Evolutionary conservation across 768 basidiomycete species (phyloP), one percentile per base, ranked within the genome.

Genomic region (Lactarius sp.): DNA sequence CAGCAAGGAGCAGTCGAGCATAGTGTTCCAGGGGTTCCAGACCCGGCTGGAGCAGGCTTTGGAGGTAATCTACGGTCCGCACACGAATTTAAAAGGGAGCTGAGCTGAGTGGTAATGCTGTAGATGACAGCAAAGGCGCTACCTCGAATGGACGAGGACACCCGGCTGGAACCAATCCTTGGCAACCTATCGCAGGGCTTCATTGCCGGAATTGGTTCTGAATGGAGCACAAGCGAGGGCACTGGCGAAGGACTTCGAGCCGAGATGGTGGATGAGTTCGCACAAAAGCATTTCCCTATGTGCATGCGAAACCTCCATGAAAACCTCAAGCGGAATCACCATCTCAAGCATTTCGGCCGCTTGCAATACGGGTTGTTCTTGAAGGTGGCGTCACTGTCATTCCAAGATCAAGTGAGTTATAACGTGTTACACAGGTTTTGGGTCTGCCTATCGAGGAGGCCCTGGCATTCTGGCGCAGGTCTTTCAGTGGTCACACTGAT

Each of bases 401-500:
- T 20, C 41, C 50, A 55, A 18, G 36, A 52, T 14, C 44, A 39
- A 47, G 27, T 39, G 56, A 27, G 50, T 52, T 55, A 22, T 20
- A 42, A 39, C 49, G 33, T 34, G n/a, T 22, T 14, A 27, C 31
- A 16, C 70, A 97, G 96, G 91, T 92, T 2, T 78, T 98, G 61
- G 97, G 97, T 8, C 76, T 99, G 61, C 88, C 95, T 0, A 84
- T 99, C 41, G 96, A 99, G 16, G 97, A 99, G 75, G 94, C 97
- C 1, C 73, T 98, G 52, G 76, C 82, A 10, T 99, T 97, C 75
- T 99, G 97, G 97, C 80, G 92, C 59, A 90, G 86, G 71, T 87
- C 90, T 31, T 97, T 96, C 73, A 85, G 75, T 66, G 78, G 76
- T 33, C 84, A 92, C 59, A 85, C 87, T 10, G 96, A 98, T 62